Evolutionary conservation across 1,139 yeast genomes (phyloP), one percentile per base, ranked within the genome.

Genomic region (Suhomyces guaymorum): DNA sequence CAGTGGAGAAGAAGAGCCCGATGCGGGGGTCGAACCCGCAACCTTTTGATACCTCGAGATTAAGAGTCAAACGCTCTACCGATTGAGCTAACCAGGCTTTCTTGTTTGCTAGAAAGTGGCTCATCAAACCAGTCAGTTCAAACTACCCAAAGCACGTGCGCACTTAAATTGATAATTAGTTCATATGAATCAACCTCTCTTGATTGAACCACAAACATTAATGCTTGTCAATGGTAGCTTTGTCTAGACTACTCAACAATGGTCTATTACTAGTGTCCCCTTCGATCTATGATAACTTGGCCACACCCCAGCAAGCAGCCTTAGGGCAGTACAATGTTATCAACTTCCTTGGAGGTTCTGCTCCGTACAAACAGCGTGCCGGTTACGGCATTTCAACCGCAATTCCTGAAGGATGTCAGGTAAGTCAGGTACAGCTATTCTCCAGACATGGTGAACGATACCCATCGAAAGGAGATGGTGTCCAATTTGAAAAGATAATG

Each of bases 391-490:
- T 65, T 15, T 53, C 59, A 15, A 55, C 66, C 8, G 61, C 55
- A 13, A 47, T 59, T 8, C 71, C 71, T 0, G 49, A 44, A 4
- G 52, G 55, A 30, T 63, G 69, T 43, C 48, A 49, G 5, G 38
- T 65, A 29, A 66, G 63, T 37, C 70, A 63, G 37, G 68, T 63
- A 7, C 70, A 65, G 35, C 49, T 59, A 30, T 38, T 52, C 25
- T 53, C 60, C 46, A 55, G 71, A 48, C 71, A 65, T 33, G 71
- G 70, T 0, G 70, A 64, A 39, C 48, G 70, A 33, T 65, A 47
- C 41, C 71, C 71, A 5, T 57, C 61, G 2, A 37, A 46, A n/a
- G 37, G 49, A 3, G 56, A 47, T 15, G 66, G 66, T 5, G 39
- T 32, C 14, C 30, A 27, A 8, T 57, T 51, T 16, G 57, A 59